A percentile compares a stretch with the other conserved stretches of the same genome.
Conservation (phyloP, 2,329 filamentous ascomycete genomes). For the Colletotrichum gloeosporioides region DNA sequence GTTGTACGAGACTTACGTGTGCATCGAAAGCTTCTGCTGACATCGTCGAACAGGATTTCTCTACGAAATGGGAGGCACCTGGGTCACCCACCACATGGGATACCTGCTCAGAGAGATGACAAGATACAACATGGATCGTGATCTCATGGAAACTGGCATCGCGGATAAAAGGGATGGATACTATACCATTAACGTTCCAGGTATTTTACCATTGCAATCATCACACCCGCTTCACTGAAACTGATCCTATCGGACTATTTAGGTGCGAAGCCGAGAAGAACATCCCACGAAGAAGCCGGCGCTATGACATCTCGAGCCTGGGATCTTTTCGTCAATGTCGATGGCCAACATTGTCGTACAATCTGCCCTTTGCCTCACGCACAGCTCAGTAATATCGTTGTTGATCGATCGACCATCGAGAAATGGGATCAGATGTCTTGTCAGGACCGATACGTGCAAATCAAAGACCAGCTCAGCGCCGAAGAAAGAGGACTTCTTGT, state of each 20-base stretch:
- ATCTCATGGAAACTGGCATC: not conserved
- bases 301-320: constrained; percentile 26
- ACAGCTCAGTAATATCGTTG: constrained; percentile 21
- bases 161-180: constrained; percentile 3
- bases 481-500: constrained; percentile 30
- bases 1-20: not conserved
- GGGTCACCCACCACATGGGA: constrained; percentile 45
- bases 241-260: not conserved
- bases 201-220: not conserved
- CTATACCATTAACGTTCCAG: constrained; percentile 14
- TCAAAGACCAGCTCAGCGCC: constrained; percentile 29
- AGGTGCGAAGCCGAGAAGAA: constrained; percentile 24
- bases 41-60: constrained; percentile 25
- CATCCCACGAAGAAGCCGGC: constrained; percentile 30
- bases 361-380: constrained; percentile 30
- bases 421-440: constrained; percentile 30
- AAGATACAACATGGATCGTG: constrained; percentile 44
- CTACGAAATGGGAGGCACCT: constrained; percentile 49
- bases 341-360: constrained; percentile 27
- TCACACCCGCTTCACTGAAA: not conserved
- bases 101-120: constrained; percentile 49
- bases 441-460: constrained; percentile 32
- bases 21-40: not conserved
- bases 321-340: constrained; percentile 31
- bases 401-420: constrained; percentile 22